Percentiles rank a stretch among this genome's conserved stretches.
Evolutionary conservation across 2,329 filamentous ascomycete genomes (phyloP).

Genomic region (Ophiostoma tasmaniense): DNA sequence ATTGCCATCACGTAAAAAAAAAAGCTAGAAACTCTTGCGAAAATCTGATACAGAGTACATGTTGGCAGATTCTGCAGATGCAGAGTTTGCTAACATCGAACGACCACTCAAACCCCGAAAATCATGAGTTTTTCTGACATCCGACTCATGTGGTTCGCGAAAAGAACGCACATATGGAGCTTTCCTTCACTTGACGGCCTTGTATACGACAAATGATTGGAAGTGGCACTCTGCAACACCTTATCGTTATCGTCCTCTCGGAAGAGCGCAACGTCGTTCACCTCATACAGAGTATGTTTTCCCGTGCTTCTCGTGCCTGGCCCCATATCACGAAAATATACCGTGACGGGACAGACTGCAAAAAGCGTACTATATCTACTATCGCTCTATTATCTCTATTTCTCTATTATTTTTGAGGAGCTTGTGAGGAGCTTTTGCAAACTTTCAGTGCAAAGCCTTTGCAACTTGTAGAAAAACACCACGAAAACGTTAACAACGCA

Average conservation of each 20-base stretch:
- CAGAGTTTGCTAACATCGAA: background rate
- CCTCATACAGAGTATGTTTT: background rate
- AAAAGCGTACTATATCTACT: too few relatives aligned
- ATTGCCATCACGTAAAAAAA: background rate
- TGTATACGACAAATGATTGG: background rate
- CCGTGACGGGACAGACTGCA: conserved; percentile 2
- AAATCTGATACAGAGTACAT: background rate
- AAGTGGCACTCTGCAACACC: background rate
- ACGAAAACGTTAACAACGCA: background rate
- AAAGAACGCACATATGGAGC: background rate
- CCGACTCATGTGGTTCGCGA: background rate
- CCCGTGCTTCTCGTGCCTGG: conserved; percentile 2
- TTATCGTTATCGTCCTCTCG: conserved; percentile 2
- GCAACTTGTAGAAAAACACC: background rate
- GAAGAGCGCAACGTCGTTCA: background rate
- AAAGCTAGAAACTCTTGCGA: background rate
- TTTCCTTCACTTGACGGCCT: background rate
- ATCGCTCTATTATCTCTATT: background rate
- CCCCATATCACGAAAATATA: conserved; percentile 18
- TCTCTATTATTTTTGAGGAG: background rate
- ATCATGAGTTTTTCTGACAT: too few relatives aligned
- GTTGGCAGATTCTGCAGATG: background rate
- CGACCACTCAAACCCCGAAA: too few relatives aligned
- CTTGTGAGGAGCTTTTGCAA: background rate
- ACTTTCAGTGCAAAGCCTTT: conserved; percentile 1